A percentile compares a stretch with the other conserved stretches of the same genome.
Conservation (phyloP, 2,329 filamentous ascomycete genomes). For the Cordyceps farinosa region DNA sequence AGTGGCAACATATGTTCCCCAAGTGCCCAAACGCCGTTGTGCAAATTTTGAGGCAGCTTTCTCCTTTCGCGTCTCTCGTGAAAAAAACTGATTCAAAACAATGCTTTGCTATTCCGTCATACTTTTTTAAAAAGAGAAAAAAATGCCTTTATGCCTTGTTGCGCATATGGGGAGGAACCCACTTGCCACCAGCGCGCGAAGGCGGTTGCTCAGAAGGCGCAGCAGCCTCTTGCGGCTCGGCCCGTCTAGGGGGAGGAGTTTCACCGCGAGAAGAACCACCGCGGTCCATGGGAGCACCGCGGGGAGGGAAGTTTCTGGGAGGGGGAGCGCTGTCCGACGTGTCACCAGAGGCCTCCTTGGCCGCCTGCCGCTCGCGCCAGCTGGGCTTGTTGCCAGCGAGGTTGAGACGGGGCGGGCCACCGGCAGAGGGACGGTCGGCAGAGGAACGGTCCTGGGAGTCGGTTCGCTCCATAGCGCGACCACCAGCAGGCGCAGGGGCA, state of each 20-base stretch:
- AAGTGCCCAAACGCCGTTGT: conserved; percentile 17
- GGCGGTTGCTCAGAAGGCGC: conserved; percentile 49
- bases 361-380: conserved; percentile 71
- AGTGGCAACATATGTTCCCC: conserved; percentile 12
- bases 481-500: conserved; percentile 25
- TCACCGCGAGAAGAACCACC: conserved; percentile 38
- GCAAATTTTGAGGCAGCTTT: conserved; percentile 13
- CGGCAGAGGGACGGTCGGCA: conserved; percentile 29
- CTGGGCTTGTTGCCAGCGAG: conserved; percentile 60
- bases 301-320: conserved; percentile 33
- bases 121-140: conserved; percentile 4
- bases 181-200: conserved; percentile 55
- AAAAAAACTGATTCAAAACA: conserved; percentile 13
- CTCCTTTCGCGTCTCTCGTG: neutral
- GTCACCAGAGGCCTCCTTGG: conserved; percentile 36
- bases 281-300: conserved; percentile 40
- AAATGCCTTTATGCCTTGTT: conserved; percentile 27
- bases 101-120: conserved; percentile 17
- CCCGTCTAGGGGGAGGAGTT: conserved; percentile 20
- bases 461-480: conserved; percentile 39
- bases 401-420: conserved; percentile 57
- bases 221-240: conserved; percentile 36
- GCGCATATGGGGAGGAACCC: conserved; percentile 49
- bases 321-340: conserved; percentile 43
- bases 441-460: conserved; percentile 45